Percentiles rank a stretch among this genome's conserved stretches.
phyloP scores from a whole-genome alignment of 495 filamentous ascomycete genomes.

The Viridothelium virens region DNA sequence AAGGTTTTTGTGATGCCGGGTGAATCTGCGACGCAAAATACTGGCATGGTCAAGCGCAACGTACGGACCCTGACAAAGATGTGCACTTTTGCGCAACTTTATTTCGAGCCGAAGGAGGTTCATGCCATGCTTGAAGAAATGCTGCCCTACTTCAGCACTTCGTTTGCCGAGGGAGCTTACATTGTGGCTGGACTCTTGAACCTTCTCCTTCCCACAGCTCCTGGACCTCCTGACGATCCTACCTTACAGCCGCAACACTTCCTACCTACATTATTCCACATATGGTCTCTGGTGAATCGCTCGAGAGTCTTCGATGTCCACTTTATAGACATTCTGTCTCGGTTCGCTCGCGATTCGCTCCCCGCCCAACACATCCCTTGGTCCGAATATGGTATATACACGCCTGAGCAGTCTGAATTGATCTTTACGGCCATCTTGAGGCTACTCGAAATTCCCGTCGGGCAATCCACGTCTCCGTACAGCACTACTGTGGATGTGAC shows the following conservation, averaged over 20 bases:
- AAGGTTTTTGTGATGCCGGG: constrained; percentile 80
- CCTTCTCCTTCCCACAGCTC: constrained; percentile 76
- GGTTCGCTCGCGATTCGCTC: constrained; percentile 76
- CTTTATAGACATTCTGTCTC: constrained; percentile 82
- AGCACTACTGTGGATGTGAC: constrained; percentile 69
- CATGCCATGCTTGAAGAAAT: constrained; percentile 88
- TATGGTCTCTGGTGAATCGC: constrained; percentile 88
- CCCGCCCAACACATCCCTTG: constrained; percentile 68
- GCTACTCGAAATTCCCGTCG: constrained; percentile 91
- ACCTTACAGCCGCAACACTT: constrained; percentile 74
- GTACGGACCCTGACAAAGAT: constrained; percentile 74
- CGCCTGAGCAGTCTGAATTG: constrained; percentile 79
- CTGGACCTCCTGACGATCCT: constrained; percentile 59
- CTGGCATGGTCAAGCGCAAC: constrained; percentile 58
- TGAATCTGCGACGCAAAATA: constrained; percentile 60
- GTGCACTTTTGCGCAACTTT: constrained; percentile 79
- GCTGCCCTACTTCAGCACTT: constrained; percentile 90
- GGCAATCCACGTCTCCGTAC: constrained; percentile 91
- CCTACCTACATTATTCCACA: constrained; percentile 85
- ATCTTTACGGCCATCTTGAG: constrained; percentile 89
- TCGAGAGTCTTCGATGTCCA: constrained; percentile 80
- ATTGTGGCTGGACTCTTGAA: constrained; percentile 81
- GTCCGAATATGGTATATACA: constrained; percentile 82
- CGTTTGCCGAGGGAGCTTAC: constrained; percentile 79
- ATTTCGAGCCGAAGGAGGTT: constrained; percentile 82